phyloP scores from a whole-genome alignment of 306 rosid genomes.

The Abrus pulchellus region DNA sequence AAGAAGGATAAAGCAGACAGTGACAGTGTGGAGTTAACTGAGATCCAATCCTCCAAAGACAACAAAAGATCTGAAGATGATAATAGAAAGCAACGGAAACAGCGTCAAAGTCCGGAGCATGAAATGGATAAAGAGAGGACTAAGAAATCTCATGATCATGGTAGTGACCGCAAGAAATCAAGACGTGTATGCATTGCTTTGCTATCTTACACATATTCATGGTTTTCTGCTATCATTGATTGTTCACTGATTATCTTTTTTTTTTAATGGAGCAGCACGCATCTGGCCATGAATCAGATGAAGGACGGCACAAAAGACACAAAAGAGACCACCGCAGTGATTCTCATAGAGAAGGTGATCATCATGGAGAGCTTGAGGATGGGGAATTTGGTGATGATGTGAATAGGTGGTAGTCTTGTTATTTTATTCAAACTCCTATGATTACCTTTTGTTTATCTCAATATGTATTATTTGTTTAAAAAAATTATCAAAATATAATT shows the following conservation, averaged over 20 bases:
- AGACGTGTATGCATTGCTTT: slow-evolving; percentile 64
- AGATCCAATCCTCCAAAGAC: slow-evolving; percentile 65
- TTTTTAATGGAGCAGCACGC: slow-evolving; percentile 64
- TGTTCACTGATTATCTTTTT: slow-evolving; percentile 24
- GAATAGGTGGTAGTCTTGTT: slow-evolving; percentile 68
- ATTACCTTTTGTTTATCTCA: slow-evolving; percentile 41
- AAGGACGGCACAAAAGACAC: slow-evolving; percentile 79
- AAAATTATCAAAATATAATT: slow-evolving; percentile 17
- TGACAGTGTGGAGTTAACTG: slow-evolving; percentile 65
- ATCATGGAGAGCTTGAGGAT: slow-evolving; percentile 74
- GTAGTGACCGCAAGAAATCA: slow-evolving; percentile 78
- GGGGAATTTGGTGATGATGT: slow-evolving; percentile 80
- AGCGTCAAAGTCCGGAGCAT: slow-evolving; percentile 72
- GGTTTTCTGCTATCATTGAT: slow-evolving; percentile 22
- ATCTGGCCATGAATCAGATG: slow-evolving; percentile 82
- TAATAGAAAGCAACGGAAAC: slow-evolving; percentile 67
- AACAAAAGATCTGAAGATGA: slow-evolving; percentile 65
- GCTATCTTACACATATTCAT: slow-evolving; percentile 15
- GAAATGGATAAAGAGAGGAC: slow-evolving; percentile 72
- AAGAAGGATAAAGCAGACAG: slow-evolving; percentile 72
- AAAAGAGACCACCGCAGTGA: slow-evolving; percentile 78
- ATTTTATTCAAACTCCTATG: slow-evolving; percentile 4
- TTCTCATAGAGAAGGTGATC: slow-evolving; percentile 69
- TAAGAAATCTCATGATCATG: slow-evolving; percentile 74
- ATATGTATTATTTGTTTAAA: slow-evolving; percentile 33